Percentiles rank a stretch among this genome's conserved stretches.
These are phyloP conservation scores for Gaeumannomyces tritici DNA, from an alignment of 2,329 filamentous ascomycete genomes.

Conservation along the genomic window DNA sequence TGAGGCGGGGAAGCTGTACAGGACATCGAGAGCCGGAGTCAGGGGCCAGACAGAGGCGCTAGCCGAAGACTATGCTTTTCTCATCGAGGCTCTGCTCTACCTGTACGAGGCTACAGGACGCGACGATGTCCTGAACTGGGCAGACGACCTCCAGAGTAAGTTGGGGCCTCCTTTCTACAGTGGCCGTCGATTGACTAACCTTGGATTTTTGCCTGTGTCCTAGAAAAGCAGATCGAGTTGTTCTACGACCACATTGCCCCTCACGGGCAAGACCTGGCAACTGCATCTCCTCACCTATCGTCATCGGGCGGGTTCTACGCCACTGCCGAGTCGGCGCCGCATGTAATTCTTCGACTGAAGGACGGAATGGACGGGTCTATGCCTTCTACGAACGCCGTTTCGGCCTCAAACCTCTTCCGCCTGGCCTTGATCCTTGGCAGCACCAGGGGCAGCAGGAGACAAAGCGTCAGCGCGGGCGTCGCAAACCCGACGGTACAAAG, in stretches of 20 bases:
- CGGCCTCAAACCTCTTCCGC: conserved; percentile 79
- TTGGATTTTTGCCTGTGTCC: neutral
- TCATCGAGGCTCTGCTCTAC: conserved; percentile 73
- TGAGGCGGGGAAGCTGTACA: conserved; percentile 52
- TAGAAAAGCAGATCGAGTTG: conserved; percentile 60
- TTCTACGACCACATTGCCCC: conserved; percentile 60
- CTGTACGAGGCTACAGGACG: conserved; percentile 70
- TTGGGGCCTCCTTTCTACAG: neutral
- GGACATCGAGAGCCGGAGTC: conserved; percentile 60
- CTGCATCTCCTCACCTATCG: conserved; percentile 17
- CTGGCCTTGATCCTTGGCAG: conserved; percentile 62
- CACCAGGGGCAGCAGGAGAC: neutral
- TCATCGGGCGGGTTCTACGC: conserved; percentile 62
- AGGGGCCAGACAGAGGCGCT: conserved; percentile 62
- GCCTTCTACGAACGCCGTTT: conserved; percentile 81
- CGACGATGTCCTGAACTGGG: conserved; percentile 69
- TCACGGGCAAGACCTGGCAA: conserved; percentile 8
- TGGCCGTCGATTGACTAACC: conserved; percentile 4
- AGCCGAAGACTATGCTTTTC: conserved; percentile 89
- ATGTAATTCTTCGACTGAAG: conserved; percentile 79
- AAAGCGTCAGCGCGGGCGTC: neutral
- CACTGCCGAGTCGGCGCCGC: conserved; percentile 50
- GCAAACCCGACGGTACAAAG: neutral
- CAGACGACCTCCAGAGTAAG: conserved; percentile 67
- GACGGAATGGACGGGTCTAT: conserved; percentile 91